Evolutionary conservation across 202 grass and related monocot genomes (phyloP), one percentile per base, ranked within the genome.

Genomic region (Elaeis oleifera): DNA sequence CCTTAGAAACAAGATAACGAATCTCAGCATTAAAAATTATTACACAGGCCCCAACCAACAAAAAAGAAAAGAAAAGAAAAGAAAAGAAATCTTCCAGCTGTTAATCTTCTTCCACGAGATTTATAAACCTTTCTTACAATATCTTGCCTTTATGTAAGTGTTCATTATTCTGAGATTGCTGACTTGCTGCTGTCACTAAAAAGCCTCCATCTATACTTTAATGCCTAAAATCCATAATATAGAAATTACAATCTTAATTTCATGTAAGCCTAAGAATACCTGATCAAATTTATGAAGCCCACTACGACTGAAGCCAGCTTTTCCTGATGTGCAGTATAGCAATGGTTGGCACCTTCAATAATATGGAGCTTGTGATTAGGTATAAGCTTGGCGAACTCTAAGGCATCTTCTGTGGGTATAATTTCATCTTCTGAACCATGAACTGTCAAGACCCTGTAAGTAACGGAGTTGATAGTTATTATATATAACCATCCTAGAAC

Each of bases 341-440:
- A 74, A 85, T 99, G 88, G 63, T 92, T 71, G 27, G 88, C 94
- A 15, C 71, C 82, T 11, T 69, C 59, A 27, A 99, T 53, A 39
- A 99, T 77, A 56, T 69, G 84, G 72, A 97, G 49, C 60, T 82
- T 62, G 51, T 92, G 85, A 61, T 82, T 84, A 1, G 65, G 82
- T 84, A 99, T 75, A 49, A 89, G 65, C n/a, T 80, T 77, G 2
- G 85, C 94, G 71, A 99, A 86, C 71, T 73, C 77, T 29, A 63
- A 57, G 13, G 94, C 84, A 25, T 92, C 85, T 58, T 79, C 55
- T 8, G 59, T 82, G 7, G 88, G 94, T 20, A 89, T 76, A 1
- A 66, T 87, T 74, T 87, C 84, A 64, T 99, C 94, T 74, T 77
- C 72, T 27, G 75, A 79, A 7, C 94, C 94, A 39, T 99, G 88